These are phyloP conservation scores for Ajuga reptans DNA, from an alignment of 305 asterid genomes.

Conservation along the genomic window DNA sequence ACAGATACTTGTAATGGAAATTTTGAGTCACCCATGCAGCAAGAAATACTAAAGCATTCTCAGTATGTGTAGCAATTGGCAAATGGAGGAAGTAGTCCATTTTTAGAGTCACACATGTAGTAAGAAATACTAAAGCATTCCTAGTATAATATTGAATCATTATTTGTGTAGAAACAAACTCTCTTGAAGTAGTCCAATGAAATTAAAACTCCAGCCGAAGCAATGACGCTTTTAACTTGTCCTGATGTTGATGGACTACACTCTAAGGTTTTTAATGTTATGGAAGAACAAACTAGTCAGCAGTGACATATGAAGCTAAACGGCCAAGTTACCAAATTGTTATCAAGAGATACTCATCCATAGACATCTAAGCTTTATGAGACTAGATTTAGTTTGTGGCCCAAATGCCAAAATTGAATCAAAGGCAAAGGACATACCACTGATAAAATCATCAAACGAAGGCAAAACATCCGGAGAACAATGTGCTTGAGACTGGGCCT, in stretches of 20 bases:
- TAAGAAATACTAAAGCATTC: not conserved
- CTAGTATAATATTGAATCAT: not conserved
- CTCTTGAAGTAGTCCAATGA: not conserved
- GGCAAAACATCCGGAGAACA: conserved; percentile 31
- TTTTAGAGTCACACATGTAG: not conserved
- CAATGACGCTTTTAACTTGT: not conserved
- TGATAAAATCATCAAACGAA: conserved; percentile 33
- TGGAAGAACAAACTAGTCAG: not conserved
- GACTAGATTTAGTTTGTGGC: not conserved
- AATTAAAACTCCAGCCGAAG: not conserved
- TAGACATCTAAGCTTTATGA: not conserved
- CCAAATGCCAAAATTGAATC: not conserved
- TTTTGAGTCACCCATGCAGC: not conserved
- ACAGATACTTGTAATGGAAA: not conserved
- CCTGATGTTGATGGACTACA: not conserved
- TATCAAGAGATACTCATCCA: not conserved
- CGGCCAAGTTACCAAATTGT: not conserved
- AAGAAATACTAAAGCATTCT: not conserved
- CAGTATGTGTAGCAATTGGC: not conserved
- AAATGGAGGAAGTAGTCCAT: no score
- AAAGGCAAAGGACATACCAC: conserved; percentile 35
- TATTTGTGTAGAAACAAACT: not conserved
- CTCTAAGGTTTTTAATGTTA: not conserved
- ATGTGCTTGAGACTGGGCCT: conserved; percentile 41
- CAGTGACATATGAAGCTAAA: not conserved